Evolutionary conservation across 2,329 filamentous ascomycete genomes (phyloP).

Genomic region (Phaeophleospora eucalypticola): DNA sequence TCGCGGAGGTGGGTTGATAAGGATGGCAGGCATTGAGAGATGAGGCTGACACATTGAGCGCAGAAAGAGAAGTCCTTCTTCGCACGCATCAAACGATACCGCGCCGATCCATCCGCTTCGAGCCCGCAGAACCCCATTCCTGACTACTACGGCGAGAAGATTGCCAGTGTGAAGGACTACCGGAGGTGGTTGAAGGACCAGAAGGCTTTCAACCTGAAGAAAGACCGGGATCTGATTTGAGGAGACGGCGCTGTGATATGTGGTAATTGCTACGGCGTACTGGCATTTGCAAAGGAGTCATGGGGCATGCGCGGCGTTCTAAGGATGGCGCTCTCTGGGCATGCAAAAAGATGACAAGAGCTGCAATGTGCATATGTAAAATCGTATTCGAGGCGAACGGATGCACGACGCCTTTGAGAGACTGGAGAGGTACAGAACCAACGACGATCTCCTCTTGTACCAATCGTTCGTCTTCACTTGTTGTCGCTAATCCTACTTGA

Average conservation of each 20-base stretch:
- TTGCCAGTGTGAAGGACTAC: slow-evolving; percentile 86
- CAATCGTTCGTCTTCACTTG: too few species aligned
- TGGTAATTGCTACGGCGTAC: slow-evolving; percentile 1
- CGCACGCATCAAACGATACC: slow-evolving; percentile 81
- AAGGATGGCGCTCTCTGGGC: neutral
- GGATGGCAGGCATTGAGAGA: neutral
- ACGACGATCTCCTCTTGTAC: neutral
- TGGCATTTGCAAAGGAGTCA: slow-evolving; percentile 7
- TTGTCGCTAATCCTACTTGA: too few species aligned
- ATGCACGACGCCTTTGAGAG: neutral
- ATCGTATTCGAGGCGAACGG: neutral
- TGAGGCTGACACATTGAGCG: slow-evolving; percentile 10
- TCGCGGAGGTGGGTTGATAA: slow-evolving; percentile 56
- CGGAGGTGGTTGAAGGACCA: slow-evolving; percentile 97
- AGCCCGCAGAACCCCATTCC: slow-evolving; percentile 90
- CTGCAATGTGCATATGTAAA: neutral
- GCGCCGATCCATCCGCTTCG: slow-evolving; percentile 84
- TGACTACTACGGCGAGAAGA: slow-evolving; percentile 98
- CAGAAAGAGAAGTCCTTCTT: slow-evolving; percentile 95
- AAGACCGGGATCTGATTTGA: slow-evolving; percentile 64
- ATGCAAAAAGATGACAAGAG: neutral
- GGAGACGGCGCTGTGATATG: neutral
- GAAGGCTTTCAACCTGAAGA: slow-evolving; percentile 85
- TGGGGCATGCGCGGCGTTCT: slow-evolving; percentile 3
- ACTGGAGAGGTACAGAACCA: neutral